phyloP scores from a whole-genome alignment of 306 rosid species.

The Cicer chorassanicum region DNA sequence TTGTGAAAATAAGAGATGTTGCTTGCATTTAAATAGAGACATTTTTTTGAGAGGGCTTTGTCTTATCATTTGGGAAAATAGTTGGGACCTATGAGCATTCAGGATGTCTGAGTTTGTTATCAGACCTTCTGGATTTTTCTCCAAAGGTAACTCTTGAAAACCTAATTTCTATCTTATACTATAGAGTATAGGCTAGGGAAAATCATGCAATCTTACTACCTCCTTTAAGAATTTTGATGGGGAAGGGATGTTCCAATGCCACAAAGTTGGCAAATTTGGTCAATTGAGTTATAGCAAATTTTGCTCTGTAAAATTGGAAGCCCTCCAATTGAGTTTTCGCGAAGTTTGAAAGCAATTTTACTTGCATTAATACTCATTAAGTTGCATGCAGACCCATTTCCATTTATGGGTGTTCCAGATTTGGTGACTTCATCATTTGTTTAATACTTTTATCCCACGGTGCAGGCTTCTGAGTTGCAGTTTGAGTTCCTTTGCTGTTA shows the following conservation, averaged over 20 bases:
- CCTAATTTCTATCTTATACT: neutral
- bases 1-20: neutral
- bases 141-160: neutral
- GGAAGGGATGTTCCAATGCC: neutral
- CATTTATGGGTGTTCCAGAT: neutral
- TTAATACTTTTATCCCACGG: neutral
- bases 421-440: neutral
- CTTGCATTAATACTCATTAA: neutral
- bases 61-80: neutral
- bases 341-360: neutral
- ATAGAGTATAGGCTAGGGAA: neutral
- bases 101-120: neutral
- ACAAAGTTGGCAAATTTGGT: neutral
- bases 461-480: conserved; percentile 63
- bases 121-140: neutral
- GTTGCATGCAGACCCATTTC: neutral
- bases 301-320: neutral
- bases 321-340: neutral
- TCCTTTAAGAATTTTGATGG: neutral
- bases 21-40: neutral
- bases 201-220: neutral
- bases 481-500: conserved; percentile 79
- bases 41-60: neutral
- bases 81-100: neutral
- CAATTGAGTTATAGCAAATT: too few relatives aligned